Evolutionary conservation across 495 filamentous ascomycete genomes (phyloP), one percentile per base, ranked within the genome.

Genomic region (Patellaria atrata): DNA sequence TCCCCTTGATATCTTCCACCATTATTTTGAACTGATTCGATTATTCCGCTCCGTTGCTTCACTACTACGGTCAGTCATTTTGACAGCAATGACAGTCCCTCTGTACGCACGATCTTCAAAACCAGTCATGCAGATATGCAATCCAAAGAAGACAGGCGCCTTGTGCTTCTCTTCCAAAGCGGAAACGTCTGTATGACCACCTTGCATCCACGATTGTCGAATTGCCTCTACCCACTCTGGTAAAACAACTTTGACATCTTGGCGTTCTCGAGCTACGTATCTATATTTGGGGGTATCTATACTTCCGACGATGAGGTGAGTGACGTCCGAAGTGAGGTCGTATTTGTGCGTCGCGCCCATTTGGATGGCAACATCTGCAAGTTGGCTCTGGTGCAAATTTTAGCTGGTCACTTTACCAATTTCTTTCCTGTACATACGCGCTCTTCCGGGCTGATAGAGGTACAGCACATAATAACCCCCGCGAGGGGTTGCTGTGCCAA

Each of bases 271-370:
- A 15, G 89, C 89, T 48, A 94, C 87, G 58, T 89, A 94, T 50
- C 75, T 78, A 62, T 97, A 97, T 55, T 97, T 97, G 10, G 77
- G 70, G 0, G 86, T 94, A 44, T 82, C 68, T 37, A 78, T 77
- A 38, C 80, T 76, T 48, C 85, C 89, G 43, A 93, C 81, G 44
- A 97, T 71, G 19, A 97, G 70, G 60, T 97, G 89, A 2, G 89
- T 97, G 39, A 92, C 84, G 53, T 94, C 83, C 28, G 80, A 80
- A 21, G 89, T 96, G n/a, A 97, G 75, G 55, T 96, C 83, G 50
- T 80, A 74, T 38, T 78, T 77, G 62, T 87, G 79, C 38, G 65
- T 58, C 20, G 86, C 89, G 40, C 89, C 89, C 70, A 97, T 87
- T 45, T 91, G 71, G 47, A 62, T 54, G 8, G 78, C 81, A 41